These are phyloP conservation scores for Trametes polyzona DNA, from an alignment of 1,284 basidiomycete species.

Conservation along the genomic window DNA sequence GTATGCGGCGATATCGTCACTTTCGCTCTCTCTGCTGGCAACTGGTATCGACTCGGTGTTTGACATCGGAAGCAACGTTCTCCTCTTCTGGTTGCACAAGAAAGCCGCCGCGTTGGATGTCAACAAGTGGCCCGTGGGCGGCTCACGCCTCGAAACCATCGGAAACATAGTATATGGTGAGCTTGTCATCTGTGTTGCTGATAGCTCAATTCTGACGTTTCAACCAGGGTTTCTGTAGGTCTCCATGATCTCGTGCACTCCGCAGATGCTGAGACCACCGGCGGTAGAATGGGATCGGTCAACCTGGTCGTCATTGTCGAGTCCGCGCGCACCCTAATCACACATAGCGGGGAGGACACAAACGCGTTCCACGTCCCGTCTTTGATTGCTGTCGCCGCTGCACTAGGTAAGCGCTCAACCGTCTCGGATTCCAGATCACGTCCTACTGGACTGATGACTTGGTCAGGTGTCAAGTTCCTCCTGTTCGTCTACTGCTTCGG, in stretches of 20 bases:
- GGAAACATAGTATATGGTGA: conserved; percentile 88
- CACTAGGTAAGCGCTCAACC: conserved; percentile 60
- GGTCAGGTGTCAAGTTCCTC: conserved; percentile 77
- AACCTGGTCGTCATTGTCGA: conserved; percentile 88
- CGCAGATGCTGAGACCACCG: not conserved
- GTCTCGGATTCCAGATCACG: not conserved
- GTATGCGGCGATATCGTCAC: conserved; percentile 85
- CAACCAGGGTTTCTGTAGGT: conserved; percentile 69
- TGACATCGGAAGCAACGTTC: conserved; percentile 88
- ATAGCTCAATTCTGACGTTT: conserved; percentile 3
- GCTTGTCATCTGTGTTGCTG: conserved; percentile 29
- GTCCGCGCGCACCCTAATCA: conserved; percentile 72
- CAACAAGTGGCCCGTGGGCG: conserved; percentile 92
- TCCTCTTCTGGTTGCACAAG: conserved; percentile 83
- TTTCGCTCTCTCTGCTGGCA: conserved; percentile 88
- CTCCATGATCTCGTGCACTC: not conserved
- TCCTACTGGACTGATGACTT: conserved; percentile 9
- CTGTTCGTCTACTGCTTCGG: conserved; percentile 89
- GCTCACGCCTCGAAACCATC: conserved; percentile 88
- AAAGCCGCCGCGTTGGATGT: conserved; percentile 75
- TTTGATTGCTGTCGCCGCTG: conserved; percentile 80
- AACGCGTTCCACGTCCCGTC: conserved; percentile 82
- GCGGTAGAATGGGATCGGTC: conserved; percentile 78
- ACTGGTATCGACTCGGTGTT: conserved; percentile 91
- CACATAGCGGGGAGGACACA: conserved; percentile 55